Conservation (phyloP, 495 filamentous ascomycete species). For the Penicillium chermesinum region DNA sequence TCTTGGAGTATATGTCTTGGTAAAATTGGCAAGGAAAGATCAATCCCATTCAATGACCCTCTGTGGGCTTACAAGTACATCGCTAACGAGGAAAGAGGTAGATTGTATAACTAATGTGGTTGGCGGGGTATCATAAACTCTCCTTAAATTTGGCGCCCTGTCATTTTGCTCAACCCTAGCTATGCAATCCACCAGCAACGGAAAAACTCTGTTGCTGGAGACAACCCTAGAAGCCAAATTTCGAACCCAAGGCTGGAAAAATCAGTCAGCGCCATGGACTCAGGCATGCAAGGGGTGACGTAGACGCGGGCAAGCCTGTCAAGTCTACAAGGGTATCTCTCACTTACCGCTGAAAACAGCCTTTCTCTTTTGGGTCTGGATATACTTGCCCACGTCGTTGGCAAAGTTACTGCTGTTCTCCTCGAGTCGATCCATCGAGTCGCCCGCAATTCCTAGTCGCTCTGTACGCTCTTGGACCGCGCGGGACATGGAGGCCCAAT, state of each 20-base stretch:
- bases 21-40: too few species aligned
- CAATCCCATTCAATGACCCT: too few species aligned
- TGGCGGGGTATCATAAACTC: background rate
- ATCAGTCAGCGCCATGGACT: slow-evolving; percentile 18
- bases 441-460: slow-evolving; percentile 73
- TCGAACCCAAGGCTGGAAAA: slow-evolving; percentile 36
- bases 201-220: background rate
- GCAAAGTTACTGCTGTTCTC: slow-evolving; percentile 76
- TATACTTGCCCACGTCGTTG: slow-evolving; percentile 80
- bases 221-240: slow-evolving; percentile 34
- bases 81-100: background rate
- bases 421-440: slow-evolving; percentile 75
- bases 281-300: slow-evolving; percentile 22
- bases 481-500: slow-evolving; percentile 68
- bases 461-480: slow-evolving; percentile 88
- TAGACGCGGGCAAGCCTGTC: background rate
- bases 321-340: background rate
- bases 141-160: background rate
- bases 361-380: slow-evolving; percentile 78
- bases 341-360: slow-evolving; percentile 61
- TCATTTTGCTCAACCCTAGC: background rate
- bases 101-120: background rate
- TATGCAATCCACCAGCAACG: background rate
- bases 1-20: too few species aligned
- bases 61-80: too few species aligned